A percentile compares a stretch with the other conserved stretches of the same genome.
phyloP scores from a whole-genome alignment of 257 asterid genomes.

The Handroanthus guayacan region DNA sequence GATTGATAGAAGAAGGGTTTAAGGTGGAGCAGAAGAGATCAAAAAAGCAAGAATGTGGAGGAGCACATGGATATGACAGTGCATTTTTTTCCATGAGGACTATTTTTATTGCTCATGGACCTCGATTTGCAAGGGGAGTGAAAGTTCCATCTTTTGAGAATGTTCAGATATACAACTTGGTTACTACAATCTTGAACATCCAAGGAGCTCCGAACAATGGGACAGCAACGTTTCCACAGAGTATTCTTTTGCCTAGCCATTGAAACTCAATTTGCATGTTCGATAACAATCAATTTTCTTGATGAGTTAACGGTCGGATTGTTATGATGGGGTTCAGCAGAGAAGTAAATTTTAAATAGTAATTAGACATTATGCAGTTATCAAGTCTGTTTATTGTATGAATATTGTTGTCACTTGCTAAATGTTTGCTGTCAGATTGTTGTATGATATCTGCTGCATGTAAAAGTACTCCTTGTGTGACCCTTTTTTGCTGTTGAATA shows the following conservation, averaged over 20 bases:
- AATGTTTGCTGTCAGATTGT: background rate
- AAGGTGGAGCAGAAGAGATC: slow-evolving; percentile 62
- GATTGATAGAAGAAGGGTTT: slow-evolving; percentile 66
- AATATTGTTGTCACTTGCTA: background rate
- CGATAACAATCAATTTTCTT: background rate
- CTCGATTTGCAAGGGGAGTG: slow-evolving; percentile 61
- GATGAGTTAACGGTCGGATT: slow-evolving; percentile 9
- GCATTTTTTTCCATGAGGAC: slow-evolving; percentile 79
- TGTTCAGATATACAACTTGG: slow-evolving; percentile 72
- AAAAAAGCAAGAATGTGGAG: slow-evolving; percentile 68
- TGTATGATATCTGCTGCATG: slow-evolving; percentile 7
- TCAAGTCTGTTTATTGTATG: background rate
- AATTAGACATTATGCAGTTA: background rate
- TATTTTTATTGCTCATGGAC: slow-evolving; percentile 76
- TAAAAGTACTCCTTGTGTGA: background rate
- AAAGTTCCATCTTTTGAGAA: slow-evolving; percentile 79
- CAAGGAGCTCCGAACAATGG: slow-evolving; percentile 78
- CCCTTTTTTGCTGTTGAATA: too few relatives aligned
- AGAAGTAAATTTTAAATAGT: slow-evolving; percentile 4
- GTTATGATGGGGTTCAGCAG: background rate
- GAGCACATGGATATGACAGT: slow-evolving; percentile 84
- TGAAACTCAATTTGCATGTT: slow-evolving; percentile 23
- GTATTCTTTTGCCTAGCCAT: slow-evolving; percentile 57
- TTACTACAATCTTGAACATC: slow-evolving; percentile 57
- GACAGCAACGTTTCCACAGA: slow-evolving; percentile 51